Conservation (phyloP, 345 rosid genomes). For the Dimocarpus longan region DNA sequence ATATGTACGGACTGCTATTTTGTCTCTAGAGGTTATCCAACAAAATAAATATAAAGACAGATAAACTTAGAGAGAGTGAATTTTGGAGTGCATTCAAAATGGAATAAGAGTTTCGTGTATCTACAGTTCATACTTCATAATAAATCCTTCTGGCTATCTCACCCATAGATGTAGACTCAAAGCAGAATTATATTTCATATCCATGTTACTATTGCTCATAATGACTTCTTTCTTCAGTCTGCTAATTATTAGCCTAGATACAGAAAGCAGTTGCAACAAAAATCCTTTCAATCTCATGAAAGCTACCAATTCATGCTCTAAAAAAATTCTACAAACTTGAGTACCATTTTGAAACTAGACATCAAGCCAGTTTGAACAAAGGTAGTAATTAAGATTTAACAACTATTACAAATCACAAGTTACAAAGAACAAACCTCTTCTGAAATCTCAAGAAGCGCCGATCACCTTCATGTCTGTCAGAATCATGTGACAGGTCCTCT, state of each 20-base stretch:
- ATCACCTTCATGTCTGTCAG: constrained; percentile 93
- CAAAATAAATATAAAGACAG: not conserved
- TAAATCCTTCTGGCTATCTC: not conserved
- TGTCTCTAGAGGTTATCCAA: not conserved
- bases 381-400: not conserved
- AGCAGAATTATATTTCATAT: not conserved
- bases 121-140: not conserved
- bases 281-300: not conserved
- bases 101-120: not conserved
- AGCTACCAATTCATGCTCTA: not conserved
- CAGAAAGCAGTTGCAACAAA: not conserved
- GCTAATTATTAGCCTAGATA: not conserved
- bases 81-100: not conserved
- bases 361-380: not conserved
- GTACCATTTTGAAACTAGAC: not conserved
- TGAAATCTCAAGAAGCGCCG: constrained; percentile 84
- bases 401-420: constrained; percentile 25
- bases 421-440: constrained; percentile 63
- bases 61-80: not conserved
- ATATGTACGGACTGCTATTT: not conserved
- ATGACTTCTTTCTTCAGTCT: not conserved
- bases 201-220: not conserved
- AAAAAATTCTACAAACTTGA: not conserved
- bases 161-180: not conserved
- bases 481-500: constrained; percentile 94